A percentile compares a stretch with the other conserved stretches of the same genome.
phyloP scores from a whole-genome alignment of 345 rosid species.

The Aquilaria malaccensis region DNA sequence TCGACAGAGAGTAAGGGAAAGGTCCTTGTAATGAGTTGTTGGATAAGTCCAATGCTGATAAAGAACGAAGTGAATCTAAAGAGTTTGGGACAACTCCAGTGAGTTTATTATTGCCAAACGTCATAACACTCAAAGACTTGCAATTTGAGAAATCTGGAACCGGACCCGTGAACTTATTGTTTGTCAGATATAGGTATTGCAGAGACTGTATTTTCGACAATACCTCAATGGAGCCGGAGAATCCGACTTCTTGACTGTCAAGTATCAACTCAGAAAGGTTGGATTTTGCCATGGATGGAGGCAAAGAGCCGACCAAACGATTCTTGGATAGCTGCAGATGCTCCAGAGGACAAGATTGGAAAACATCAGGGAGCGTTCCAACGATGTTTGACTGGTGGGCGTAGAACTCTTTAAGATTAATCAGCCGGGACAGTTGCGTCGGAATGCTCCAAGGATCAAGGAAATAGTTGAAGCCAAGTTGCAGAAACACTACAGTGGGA shows the following conservation, averaged over 20 bases:
- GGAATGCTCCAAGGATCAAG: constrained; percentile 40
- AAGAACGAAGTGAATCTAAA: constrained; percentile 14
- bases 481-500: constrained; percentile 24
- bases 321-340: constrained; percentile 29
- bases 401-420: constrained; percentile 9
- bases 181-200: constrained; percentile 27
- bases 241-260: constrained; percentile 31
- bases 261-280: constrained; percentile 27
- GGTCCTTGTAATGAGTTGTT: constrained; percentile 49
- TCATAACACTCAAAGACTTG: constrained; percentile 24
- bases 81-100: constrained; percentile 39
- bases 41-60: constrained; percentile 7
- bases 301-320: constrained; percentile 39
- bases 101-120: constrained; percentile 34
- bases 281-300: constrained; percentile 28
- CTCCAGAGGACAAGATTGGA: constrained; percentile 22
- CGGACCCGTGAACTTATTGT: constrained; percentile 36
- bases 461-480: constrained; percentile 17
- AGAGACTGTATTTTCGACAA: constrained; percentile 30
- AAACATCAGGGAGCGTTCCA: constrained; percentile 38
- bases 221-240: constrained; percentile 33
- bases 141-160: constrained; percentile 43
- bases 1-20: constrained; percentile 12
- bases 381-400: constrained; percentile 14
- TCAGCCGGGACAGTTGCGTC: constrained; percentile 13